Evolutionary conservation across 306 rosid genomes (phyloP).

Genomic region (Lathyrus oleraceus): DNA sequence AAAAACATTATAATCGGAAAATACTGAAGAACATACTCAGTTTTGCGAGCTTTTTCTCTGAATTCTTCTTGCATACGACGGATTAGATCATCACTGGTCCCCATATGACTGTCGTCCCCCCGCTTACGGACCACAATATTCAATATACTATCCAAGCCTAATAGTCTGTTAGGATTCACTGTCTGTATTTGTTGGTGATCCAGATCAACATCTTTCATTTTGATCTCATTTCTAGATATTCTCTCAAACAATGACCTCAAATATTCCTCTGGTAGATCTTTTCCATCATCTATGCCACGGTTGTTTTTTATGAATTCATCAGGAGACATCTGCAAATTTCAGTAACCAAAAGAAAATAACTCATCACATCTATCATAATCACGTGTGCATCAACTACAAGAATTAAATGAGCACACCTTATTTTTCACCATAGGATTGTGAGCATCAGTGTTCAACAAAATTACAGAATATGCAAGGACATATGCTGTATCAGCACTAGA

Average conservation of each 20-base stretch:
- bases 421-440: constrained; percentile 96
- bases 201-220: constrained; percentile 90
- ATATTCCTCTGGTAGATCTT: constrained; percentile 93
- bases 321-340: constrained; percentile 85
- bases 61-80: constrained; percentile 98
- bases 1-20: constrained; percentile 24
- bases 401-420: constrained; percentile 64
- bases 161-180: constrained; percentile 73
- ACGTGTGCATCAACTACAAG: constrained; percentile 23
- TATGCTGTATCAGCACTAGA: constrained; percentile 98
- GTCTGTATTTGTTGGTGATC: constrained; percentile 88
- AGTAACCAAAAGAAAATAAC: constrained; percentile 28
- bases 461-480: constrained; percentile 98
- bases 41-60: constrained; percentile 96
- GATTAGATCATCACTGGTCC: constrained; percentile 90
- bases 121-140: constrained; percentile 95
- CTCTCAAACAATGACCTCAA: constrained; percentile 88
- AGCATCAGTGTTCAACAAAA: constrained; percentile 94
- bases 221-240: constrained; percentile 93
- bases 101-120: constrained; percentile 81
- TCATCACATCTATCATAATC: constrained; percentile 32
- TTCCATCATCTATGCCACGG: constrained; percentile 99
- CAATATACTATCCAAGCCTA: constrained; percentile 91
- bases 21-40: constrained; percentile 70
- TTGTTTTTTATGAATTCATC: constrained; percentile 99